Base-by-base conservation (phyloP, 805 yeast genomes). In the Clavispora carvajalis region DNA sequence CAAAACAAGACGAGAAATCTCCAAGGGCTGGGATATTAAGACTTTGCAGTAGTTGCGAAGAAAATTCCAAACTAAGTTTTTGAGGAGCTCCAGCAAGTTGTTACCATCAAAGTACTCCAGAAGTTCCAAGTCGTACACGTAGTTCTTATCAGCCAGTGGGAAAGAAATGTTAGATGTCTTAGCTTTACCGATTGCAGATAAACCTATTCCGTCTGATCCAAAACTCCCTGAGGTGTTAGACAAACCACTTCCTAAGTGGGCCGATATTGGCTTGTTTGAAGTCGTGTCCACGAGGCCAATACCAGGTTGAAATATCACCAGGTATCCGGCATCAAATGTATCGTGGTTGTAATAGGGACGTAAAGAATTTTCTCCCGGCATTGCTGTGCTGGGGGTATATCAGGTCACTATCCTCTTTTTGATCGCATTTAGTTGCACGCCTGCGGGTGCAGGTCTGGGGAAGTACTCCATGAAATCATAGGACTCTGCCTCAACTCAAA, bases 1-100 rank as follows among this genome's bases (percentile, higher is more conserved):
- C 41, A 89, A 63, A 21, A 90, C 68, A 48, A 87, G 70, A 40
- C 91, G 72, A 5, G 85, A 77, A 13, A 86, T 83, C 51, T 91
- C 97, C 60, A 90, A 82, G 2, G 99, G 98, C 61, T 93, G 97
- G 15, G 86, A 76, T 7, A 85, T 57, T 23, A 88, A 59, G 34
- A 82, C 78, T 44, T 79, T 80, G 40, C 79, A 60, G 64, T 93
- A 91, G 48, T 80, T 82, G 48, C 78, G 77, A 37, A 80, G 53
- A 45, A 87, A 78, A 34, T 84, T 78, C 56, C 74, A 69, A 18
- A 79, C 60, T 44, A 88, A 67, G 30, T 80, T 77, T 39, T 72
- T 68, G 5, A 80, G 48, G 24, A 82, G 57, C 46, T 79, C 85
- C 38, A 69, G 69, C 52, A 85, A 60, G 54, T 80, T 79, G 47